Evolutionary conservation across 257 asterid genomes (phyloP).

Genomic region (Jasminum sambac): DNA sequence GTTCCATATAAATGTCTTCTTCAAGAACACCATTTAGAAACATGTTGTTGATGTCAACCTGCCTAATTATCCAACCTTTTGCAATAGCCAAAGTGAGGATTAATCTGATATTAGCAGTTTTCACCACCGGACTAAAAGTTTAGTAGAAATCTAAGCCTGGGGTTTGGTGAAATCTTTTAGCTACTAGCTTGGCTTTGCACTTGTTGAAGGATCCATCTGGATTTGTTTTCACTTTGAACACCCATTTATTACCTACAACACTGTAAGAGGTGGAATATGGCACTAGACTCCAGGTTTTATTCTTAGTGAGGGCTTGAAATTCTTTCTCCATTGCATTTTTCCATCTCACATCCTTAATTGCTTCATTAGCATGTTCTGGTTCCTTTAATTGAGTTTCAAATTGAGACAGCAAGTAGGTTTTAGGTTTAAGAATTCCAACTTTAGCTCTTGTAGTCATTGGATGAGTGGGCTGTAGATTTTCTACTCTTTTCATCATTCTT

Average conservation of each 20-base stretch:
- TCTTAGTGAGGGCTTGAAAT: neutral
- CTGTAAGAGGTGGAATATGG: neutral
- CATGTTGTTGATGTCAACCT: neutral
- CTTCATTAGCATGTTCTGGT: neutral
- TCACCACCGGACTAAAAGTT: neutral
- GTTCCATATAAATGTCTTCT: neutral
- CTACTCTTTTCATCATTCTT: no score
- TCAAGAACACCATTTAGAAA: neutral
- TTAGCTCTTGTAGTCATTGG: no score
- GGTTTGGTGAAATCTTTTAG: neutral
- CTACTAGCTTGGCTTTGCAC: neutral
- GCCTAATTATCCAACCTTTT: neutral
- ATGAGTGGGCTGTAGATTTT: no score
- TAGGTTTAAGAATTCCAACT: no score
- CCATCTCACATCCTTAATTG: neutral
- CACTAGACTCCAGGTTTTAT: neutral
- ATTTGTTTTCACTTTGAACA: no score
- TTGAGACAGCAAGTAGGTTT: no score
- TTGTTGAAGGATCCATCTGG: no score
- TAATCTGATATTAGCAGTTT: neutral
- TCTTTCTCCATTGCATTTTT: neutral
- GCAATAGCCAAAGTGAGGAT: no score
- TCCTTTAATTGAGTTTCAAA: neutral
- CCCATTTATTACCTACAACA: neutral
- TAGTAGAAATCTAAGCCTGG: no score